These are phyloP conservation scores for Blepharisma stoltei DNA, from an alignment of 73 alveolate genomes.

Conservation along the genomic window DNA sequence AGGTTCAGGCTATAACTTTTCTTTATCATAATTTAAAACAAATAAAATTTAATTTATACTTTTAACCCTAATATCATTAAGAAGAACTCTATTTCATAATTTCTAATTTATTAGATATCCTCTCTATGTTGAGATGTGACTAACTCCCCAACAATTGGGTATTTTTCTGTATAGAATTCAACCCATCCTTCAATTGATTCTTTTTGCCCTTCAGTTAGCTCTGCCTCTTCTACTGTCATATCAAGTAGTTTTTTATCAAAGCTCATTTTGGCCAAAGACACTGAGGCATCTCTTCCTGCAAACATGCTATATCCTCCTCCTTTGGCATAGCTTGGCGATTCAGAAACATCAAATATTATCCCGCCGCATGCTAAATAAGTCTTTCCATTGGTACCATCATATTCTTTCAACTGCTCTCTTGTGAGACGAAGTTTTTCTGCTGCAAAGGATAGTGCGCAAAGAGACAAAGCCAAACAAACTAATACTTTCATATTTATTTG, in stretches of 20 bases:
- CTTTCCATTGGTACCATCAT: slow-evolving; percentile 33
- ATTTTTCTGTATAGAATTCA: slow-evolving; percentile 24
- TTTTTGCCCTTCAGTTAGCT: not conserved
- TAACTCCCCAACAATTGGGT: slow-evolving; percentile 24
- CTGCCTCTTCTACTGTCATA: slow-evolving; percentile 25
- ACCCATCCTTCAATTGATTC: slow-evolving; percentile 7
- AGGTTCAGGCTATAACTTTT: too few relatives aligned
- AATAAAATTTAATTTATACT: too few relatives aligned
- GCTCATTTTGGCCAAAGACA: slow-evolving; percentile 51
- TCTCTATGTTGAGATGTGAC: not conserved
- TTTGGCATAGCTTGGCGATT: slow-evolving; percentile 27
- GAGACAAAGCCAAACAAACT: too few relatives aligned
- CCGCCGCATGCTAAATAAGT: slow-evolving; percentile 30
- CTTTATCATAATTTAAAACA: too few relatives aligned
- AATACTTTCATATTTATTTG: too few relatives aligned
- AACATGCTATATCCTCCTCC: slow-evolving; percentile 48
- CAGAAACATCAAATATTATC: slow-evolving; percentile 50
- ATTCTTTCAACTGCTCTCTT: slow-evolving; percentile 27
- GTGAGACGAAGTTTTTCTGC: slow-evolving; percentile 23
- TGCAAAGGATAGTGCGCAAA: not conserved
- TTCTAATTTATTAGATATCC: not conserved
- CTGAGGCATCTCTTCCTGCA: slow-evolving; percentile 59
- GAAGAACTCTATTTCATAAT: too few relatives aligned
- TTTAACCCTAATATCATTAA: too few relatives aligned
- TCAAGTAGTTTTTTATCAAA: slow-evolving; percentile 33